A percentile compares a stretch with the other conserved stretches of the same genome.
Evolutionary conservation across 1,284 basidiomycete genomes (phyloP).

Genomic region (Malassezia restricta): DNA sequence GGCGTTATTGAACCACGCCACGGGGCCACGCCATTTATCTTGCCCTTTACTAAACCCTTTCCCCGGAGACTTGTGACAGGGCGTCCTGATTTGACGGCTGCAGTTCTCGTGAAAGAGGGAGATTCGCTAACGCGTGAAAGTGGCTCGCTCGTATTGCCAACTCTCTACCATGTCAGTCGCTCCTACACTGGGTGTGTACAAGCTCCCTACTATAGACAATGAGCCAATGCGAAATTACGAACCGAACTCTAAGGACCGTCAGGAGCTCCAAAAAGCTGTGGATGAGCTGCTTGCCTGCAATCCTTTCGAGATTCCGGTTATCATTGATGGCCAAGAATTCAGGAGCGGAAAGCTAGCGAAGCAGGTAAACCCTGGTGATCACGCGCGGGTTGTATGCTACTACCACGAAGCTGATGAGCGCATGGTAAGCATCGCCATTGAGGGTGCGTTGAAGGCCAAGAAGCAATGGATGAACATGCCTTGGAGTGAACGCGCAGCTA

Average conservation of each 20-base stretch:
- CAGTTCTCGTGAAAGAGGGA: too few relatives aligned
- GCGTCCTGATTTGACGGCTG: too few relatives aligned
- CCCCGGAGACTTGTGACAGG: too few relatives aligned
- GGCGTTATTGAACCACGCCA: too few relatives aligned
- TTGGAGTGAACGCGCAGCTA: conserved; percentile 89
- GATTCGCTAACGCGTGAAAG: too few relatives aligned
- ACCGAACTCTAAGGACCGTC: conserved; percentile 66
- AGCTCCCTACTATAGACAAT: conserved; percentile 36
- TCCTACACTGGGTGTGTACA: conserved; percentile 20
- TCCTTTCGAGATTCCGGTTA: conserved; percentile 80
- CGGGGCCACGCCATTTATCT: too few relatives aligned
- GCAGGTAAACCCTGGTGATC: conserved; percentile 45
- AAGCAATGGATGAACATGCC: conserved; percentile 81
- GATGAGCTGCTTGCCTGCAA: conserved; percentile 65
- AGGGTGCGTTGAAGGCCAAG: conserved; percentile 76
- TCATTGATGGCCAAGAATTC: conserved; percentile 79
- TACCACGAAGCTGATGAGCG: conserved; percentile 72
- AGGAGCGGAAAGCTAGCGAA: conserved; percentile 62
- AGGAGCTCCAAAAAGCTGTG: conserved; percentile 63
- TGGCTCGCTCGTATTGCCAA: not conserved
- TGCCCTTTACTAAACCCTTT: too few relatives aligned
- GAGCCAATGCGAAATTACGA: conserved; percentile 56
- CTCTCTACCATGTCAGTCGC: not conserved
- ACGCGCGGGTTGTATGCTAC: conserved; percentile 64
- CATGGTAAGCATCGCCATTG: conserved; percentile 65